Evolutionary conservation across 371 early-diverging fungal genomes (phyloP), one percentile per base, ranked within the genome.

Genomic region (Capniomyces stellatus): DNA sequence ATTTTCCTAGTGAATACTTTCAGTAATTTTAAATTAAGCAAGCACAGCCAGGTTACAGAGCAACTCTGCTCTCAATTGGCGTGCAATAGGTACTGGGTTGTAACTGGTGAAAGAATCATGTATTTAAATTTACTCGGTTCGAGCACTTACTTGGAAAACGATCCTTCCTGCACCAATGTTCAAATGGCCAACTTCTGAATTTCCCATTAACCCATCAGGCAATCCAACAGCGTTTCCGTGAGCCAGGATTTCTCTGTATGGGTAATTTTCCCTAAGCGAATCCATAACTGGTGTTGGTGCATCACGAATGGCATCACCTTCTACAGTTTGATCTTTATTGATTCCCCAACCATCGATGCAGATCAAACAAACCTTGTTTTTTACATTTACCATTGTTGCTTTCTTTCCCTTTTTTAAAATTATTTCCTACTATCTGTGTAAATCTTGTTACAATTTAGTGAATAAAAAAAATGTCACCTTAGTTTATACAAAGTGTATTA

Each of bases 121-220:
- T n/a, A n/a, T n/a, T n/a, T n/a, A n/a, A n/a, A n/a, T n/a, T n/a
- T n/a, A n/a, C n/a, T n/a, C n/a, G n/a, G n/a, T n/a, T n/a, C n/a
- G 40, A 40, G 13, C 19, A 27, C 52, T 57, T 71, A 85, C 91
- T 80, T 98, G 98, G 66, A 90, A 90, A 29, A 99, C 97, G 23
- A 97, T 75, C 52, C 99, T 82, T 28, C 99, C 99, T 42, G 98
- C 94, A 52, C 99, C 99, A 73, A 99, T 92, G 74, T 99, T 98
- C 69, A 99, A 72, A 64, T 99, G 99, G 15, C 99, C 99, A 41
- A 99, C 99, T 75, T 99, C 99, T 46, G 93, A 92, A 78, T 99
- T 99, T 54, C 99, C 99, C 98, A 98, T 98, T 55, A 89, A 76
- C 8, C 92, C 95, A 40, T 92, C 94, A 21, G 95, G 93, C 29